Evolutionary conservation across 1,139 yeast genomes (phyloP).

Genomic region (Yamadazyma dendronema): DNA sequence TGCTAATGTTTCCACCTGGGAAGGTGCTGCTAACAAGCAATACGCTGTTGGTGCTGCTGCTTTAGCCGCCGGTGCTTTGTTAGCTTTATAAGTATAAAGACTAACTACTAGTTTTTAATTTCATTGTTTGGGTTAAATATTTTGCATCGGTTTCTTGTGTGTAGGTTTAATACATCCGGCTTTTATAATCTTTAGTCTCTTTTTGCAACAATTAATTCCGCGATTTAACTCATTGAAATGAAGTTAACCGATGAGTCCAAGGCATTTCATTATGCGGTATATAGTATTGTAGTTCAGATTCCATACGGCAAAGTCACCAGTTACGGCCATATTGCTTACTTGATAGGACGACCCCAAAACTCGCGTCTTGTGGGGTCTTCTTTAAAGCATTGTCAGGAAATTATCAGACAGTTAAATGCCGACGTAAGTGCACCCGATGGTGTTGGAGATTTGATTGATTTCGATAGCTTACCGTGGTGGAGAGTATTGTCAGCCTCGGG

Average conservation of each 20-base stretch:
- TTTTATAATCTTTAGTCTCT: background rate
- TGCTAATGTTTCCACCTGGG: conserved; percentile 38
- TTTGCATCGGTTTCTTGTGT: conserved; percentile 10
- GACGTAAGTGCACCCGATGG: conserved; percentile 14
- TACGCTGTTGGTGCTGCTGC: conserved; percentile 49
- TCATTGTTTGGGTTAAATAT: conserved; percentile 4
- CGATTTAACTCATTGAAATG: conserved; percentile 13
- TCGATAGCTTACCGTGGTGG: conserved; percentile 66
- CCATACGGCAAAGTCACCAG: conserved; percentile 70
- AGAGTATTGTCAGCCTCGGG: conserved; percentile 67
- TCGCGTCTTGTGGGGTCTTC: conserved; percentile 76
- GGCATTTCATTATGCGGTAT: conserved; percentile 63
- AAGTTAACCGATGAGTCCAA: conserved; percentile 46
- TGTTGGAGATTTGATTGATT: conserved; percentile 18
- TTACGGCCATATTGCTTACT: conserved; percentile 71
- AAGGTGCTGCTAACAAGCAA: conserved; percentile 36
- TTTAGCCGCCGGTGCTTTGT: conserved; percentile 52
- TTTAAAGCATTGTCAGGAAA: conserved; percentile 42
- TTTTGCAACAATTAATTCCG: conserved; percentile 1
- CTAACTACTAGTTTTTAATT: conserved; percentile 4
- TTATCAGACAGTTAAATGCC: conserved; percentile 23
- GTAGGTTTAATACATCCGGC: conserved; percentile 10
- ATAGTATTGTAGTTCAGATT: conserved; percentile 48
- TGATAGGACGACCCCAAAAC: conserved; percentile 61
- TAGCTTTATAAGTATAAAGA: conserved; percentile 50